Evolutionary conservation across 1,139 yeast genomes (phyloP).

Genomic region (Yamadazyma triangularis): DNA sequence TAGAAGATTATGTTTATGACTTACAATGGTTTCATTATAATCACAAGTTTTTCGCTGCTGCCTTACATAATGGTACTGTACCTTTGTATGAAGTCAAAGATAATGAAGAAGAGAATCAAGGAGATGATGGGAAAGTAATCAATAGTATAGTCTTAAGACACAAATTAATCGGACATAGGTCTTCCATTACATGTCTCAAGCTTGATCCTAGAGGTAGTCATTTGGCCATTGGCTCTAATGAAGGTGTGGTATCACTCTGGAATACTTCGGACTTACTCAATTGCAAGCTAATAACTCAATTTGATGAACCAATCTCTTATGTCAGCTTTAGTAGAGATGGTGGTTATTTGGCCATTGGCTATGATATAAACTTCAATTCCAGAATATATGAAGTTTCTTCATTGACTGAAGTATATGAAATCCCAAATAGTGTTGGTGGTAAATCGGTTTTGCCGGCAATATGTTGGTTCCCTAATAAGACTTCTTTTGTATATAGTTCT

Average conservation of each 20-base stretch:
- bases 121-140: no score
- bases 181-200: constrained; percentile 46
- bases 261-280: constrained; percentile 43
- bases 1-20: constrained; percentile 31
- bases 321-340: constrained; percentile 47
- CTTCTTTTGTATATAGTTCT: constrained; percentile 31
- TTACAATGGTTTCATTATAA: constrained; percentile 31
- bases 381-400: constrained; percentile 35
- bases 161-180: constrained; percentile 41
- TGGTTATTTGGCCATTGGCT: constrained; percentile 39
- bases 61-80: constrained; percentile 35
- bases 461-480: constrained; percentile 41
- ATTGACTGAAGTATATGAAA: constrained; percentile 27
- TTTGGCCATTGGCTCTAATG: constrained; percentile 60
- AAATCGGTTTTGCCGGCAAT: constrained; percentile 27
- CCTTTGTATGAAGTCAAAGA: constrained; percentile 19
- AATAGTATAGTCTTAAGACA: constrained; percentile 38
- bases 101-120: constrained; percentile 1
- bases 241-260: constrained; percentile 70
- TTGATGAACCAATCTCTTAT: constrained; percentile 47
- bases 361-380: constrained; percentile 35
- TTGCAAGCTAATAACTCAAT: constrained; percentile 35
- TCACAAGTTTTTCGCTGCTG: constrained; percentile 30
- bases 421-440: constrained; percentile 36
- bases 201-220: constrained; percentile 58